These are phyloP conservation scores for Gleditsia sinensis DNA, from an alignment of 306 rosid species.

Conservation along the genomic window DNA sequence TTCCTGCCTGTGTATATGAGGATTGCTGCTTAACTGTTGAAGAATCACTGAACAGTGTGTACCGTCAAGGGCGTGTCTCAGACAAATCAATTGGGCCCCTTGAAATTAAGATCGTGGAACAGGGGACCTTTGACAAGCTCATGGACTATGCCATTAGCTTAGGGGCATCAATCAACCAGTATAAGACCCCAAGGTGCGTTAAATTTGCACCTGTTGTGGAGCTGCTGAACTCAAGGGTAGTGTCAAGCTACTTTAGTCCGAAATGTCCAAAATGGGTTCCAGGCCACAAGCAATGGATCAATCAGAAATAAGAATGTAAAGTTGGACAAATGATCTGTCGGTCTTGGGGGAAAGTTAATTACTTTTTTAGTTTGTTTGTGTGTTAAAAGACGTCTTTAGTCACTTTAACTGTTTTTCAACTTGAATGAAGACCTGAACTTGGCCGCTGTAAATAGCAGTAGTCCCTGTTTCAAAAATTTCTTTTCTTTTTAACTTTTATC, in stretches of 20 bases:
- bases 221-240: slow-evolving; percentile 73
- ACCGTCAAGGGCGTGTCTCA: slow-evolving; percentile 80
- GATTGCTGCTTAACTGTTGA: slow-evolving; percentile 84
- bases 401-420: slow-evolving; percentile 4
- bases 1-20: slow-evolving; percentile 74
- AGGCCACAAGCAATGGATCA: slow-evolving; percentile 72
- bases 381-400: slow-evolving; percentile 24
- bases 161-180: slow-evolving; percentile 92
- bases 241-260: slow-evolving; percentile 63
- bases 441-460: slow-evolving; percentile 50
- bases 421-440: slow-evolving; percentile 32
- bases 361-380: slow-evolving; percentile 32
- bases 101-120: slow-evolving; percentile 74
- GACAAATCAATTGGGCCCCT: slow-evolving; percentile 91
- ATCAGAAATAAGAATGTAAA: slow-evolving; percentile 38
- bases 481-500: neutral
- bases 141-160: slow-evolving; percentile 89
- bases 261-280: slow-evolving; percentile 91
- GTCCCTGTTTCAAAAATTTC: slow-evolving; percentile 35
- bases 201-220: slow-evolving; percentile 78
- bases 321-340: slow-evolving; percentile 28
- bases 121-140: slow-evolving; percentile 85
- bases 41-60: slow-evolving; percentile 83
- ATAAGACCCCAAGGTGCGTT: slow-evolving; percentile 92
- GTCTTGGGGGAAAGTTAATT: slow-evolving; percentile 36